These are phyloP conservation scores for Cyberlindnera saturnus DNA, from an alignment of 805 yeast species.

Conservation along the genomic window DNA sequence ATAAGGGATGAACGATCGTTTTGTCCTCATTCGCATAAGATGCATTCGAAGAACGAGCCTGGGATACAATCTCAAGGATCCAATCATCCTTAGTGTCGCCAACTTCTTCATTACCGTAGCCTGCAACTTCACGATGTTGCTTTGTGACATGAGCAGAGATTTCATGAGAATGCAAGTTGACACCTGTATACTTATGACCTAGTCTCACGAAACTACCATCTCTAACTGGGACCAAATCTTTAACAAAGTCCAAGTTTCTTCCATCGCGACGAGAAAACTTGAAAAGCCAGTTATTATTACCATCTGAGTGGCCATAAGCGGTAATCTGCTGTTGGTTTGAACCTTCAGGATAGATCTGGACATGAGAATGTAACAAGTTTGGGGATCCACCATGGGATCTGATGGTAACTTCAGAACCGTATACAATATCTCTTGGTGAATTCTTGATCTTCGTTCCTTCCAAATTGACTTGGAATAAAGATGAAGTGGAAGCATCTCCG, in stretches of 20 bases:
- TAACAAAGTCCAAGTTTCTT: conserved; percentile 2
- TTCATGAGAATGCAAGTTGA: conserved; percentile 78
- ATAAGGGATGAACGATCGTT: conserved; percentile 61
- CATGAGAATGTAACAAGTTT: conserved; percentile 81
- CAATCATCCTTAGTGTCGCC: conserved; percentile 88
- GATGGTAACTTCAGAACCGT: conserved; percentile 43
- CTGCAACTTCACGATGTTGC: conserved; percentile 73
- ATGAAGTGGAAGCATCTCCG: conserved; percentile 88
- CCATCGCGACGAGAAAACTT: conserved; percentile 47
- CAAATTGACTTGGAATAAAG: conserved; percentile 84
- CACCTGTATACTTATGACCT: conserved; percentile 62
- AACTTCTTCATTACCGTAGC: conserved; percentile 66
- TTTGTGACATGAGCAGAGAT: conserved; percentile 70
- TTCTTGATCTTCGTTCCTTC: conserved; percentile 60
- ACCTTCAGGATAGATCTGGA: conserved; percentile 82
- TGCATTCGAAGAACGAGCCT: conserved; percentile 29
- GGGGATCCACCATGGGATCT: conserved; percentile 70
- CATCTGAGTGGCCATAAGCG: conserved; percentile 83
- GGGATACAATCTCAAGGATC: conserved; percentile 77
- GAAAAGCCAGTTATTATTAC: conserved; percentile 76
- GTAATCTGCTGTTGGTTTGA: conserved; percentile 93
- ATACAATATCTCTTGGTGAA: conserved; percentile 59
- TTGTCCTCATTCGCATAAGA: conserved; percentile 44
- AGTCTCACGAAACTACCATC: conserved; percentile 69
- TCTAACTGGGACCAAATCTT: conserved; percentile 27